phyloP scores from a whole-genome alignment of 1,139 yeast species.

The Protomyces arabidopsidicola region DNA sequence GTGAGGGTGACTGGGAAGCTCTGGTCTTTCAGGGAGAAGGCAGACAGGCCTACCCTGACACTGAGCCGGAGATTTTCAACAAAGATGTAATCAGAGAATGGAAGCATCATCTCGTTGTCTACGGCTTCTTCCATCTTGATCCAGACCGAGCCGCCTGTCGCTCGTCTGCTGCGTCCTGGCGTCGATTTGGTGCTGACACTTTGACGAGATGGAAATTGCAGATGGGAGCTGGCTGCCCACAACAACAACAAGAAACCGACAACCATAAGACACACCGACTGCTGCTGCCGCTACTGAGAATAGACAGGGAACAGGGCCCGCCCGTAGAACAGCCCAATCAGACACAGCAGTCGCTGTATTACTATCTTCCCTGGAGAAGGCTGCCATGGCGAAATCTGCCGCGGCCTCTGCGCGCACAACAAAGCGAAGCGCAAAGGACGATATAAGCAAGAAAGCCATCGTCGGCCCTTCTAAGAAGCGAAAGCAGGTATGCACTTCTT shows the following conservation, averaged over 20 bases:
- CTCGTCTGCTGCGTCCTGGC: too few species aligned
- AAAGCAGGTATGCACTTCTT: not conserved
- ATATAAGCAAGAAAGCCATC: not conserved
- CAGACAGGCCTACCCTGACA: slow-evolving; percentile 14
- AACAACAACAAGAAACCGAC: not conserved
- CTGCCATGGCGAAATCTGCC: not conserved
- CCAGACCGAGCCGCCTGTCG: too few species aligned
- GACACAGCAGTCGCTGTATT: too few species aligned
- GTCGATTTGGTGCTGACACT: too few species aligned
- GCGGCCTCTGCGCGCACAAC: not conserved
- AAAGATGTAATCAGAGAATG: slow-evolving; percentile 1
- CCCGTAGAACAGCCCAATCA: too few species aligned
- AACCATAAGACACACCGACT: not conserved
- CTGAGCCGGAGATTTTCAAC: not conserved
- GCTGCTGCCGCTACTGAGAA: too few species aligned
- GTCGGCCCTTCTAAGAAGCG: not conserved
- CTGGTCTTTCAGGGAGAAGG: slow-evolving; percentile 9
- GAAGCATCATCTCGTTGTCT: too few species aligned
- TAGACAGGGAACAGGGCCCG: too few species aligned
- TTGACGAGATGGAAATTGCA: not conserved
- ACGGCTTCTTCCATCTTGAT: not conserved
- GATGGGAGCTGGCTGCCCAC: not conserved
- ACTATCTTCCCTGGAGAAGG: too few species aligned
- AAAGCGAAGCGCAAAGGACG: not conserved
- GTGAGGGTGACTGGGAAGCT: slow-evolving; percentile 1